Evolutionary conservation across 805 yeast genomes (phyloP).

Genomic region (Metschnikowia peoriensis): DNA sequence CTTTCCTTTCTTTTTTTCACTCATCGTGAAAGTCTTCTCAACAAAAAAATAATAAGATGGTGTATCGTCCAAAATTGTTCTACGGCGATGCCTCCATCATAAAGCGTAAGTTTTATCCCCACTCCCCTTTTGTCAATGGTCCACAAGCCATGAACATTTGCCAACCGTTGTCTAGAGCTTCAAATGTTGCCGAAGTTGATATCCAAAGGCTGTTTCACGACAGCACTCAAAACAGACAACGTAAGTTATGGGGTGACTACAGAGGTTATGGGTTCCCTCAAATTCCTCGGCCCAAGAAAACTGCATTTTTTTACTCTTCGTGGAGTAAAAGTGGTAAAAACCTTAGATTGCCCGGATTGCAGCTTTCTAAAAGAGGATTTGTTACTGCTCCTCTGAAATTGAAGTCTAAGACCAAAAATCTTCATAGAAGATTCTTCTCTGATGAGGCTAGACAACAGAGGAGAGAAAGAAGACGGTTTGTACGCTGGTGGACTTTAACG

Average conservation of each 20-base stretch:
- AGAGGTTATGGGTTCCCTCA: slow-evolving; percentile 40
- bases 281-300: slow-evolving; percentile 57
- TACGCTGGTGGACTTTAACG: slow-evolving; percentile 55
- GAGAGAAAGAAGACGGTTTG: slow-evolving; percentile 39
- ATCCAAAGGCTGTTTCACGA: slow-evolving; percentile 17
- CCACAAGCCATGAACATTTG: slow-evolving; percentile 39
- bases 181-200: slow-evolving; percentile 35
- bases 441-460: slow-evolving; percentile 41
- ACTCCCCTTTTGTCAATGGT: slow-evolving; percentile 29
- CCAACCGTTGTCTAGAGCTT: slow-evolving; percentile 44
- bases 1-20: neutral
- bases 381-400: slow-evolving; percentile 38
- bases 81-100: slow-evolving; percentile 15
- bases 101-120: slow-evolving; percentile 15
- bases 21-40: neutral
- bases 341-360: slow-evolving; percentile 19
- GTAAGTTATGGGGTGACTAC: slow-evolving; percentile 30
- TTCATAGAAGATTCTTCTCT: slow-evolving; percentile 41
- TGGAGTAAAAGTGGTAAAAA: slow-evolving; percentile 28
- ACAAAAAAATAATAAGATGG: slow-evolving; percentile 9
- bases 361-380: slow-evolving; percentile 30
- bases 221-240: slow-evolving; percentile 14
- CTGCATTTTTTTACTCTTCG: slow-evolving; percentile 49
- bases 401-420: slow-evolving; percentile 33
- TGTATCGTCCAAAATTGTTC: slow-evolving; percentile 17